Evolutionary conservation across 108 stramenopile genomes (phyloP).

Genomic region (Epithemia pelagica): DNA sequence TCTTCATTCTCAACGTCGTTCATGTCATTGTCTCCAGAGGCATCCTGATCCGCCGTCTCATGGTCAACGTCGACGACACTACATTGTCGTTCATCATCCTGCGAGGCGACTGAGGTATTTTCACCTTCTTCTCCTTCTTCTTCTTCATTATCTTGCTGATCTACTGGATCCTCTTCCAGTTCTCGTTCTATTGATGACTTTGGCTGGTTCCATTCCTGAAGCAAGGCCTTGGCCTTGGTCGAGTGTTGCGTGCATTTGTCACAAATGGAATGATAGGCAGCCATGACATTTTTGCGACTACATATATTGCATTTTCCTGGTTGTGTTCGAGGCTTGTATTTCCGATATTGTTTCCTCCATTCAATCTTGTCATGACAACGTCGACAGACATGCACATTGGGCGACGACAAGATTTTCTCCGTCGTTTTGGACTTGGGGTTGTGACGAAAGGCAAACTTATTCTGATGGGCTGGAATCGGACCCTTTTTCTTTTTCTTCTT

Average conservation of each 20-base stretch:
- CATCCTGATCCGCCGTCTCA: not conserved
- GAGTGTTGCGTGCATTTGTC: slow-evolving; percentile 42
- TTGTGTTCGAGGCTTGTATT: slow-evolving; percentile 83
- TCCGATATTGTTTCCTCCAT: slow-evolving; percentile 88
- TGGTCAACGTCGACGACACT: not conserved
- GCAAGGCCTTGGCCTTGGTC: slow-evolving; percentile 41
- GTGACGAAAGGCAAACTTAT: slow-evolving; percentile 87
- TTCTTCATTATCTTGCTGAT: too few species aligned
- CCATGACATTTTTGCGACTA: slow-evolving; percentile 43
- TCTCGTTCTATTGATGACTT: not conserved
- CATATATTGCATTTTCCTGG: slow-evolving; percentile 78
- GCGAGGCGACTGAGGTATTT: too few species aligned
- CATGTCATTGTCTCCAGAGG: not conserved
- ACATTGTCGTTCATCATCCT: too few species aligned
- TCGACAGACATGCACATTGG: slow-evolving; percentile 84
- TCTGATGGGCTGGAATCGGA: slow-evolving; percentile 85
- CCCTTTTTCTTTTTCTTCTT: slow-evolving; percentile 58
- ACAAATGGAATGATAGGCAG: slow-evolving; percentile 87
- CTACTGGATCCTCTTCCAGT: not conserved
- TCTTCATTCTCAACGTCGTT: not conserved
- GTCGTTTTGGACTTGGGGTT: slow-evolving; percentile 94
- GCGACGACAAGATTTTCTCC: slow-evolving; percentile 68
- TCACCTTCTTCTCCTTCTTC: not conserved
- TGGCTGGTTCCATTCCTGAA: slow-evolving; percentile 17
- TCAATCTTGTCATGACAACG: slow-evolving; percentile 92